phyloP scores from a whole-genome alignment of 805 yeast genomes.

The Clavispora asparagi region DNA sequence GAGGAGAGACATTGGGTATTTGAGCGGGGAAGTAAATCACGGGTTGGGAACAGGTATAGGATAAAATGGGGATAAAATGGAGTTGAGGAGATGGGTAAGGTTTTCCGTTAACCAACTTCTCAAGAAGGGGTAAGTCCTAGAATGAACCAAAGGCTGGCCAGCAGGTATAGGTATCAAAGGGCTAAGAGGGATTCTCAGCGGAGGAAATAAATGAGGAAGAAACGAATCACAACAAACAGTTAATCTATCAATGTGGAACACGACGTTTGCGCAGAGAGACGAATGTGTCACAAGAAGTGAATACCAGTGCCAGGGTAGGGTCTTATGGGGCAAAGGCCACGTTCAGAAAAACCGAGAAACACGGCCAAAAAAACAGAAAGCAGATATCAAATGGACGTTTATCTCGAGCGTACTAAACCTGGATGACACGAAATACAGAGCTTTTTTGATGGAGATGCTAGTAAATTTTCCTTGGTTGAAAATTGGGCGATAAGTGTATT shows the following conservation, averaged over 20 bases:
- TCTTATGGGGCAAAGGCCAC: background rate
- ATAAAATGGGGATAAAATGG: background rate
- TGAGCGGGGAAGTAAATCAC: too few species aligned
- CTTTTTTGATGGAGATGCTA: background rate
- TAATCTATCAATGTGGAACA: too few species aligned
- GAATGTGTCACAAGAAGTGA: background rate
- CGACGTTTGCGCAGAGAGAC: background rate
- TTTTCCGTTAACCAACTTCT: too few species aligned
- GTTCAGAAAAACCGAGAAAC: background rate
- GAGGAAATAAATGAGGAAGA: background rate
- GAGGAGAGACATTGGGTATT: conserved; percentile 27
- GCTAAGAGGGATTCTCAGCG: background rate
- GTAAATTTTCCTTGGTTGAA: background rate
- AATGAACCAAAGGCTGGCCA: background rate
- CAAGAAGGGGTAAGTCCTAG: too few species aligned
- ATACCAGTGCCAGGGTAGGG: background rate
- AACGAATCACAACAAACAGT: background rate
- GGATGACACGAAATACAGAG: background rate
- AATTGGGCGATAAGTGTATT: background rate
- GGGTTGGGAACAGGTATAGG: too few species aligned
- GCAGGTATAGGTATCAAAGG: background rate
- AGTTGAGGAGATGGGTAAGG: too few species aligned
- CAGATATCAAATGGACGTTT: background rate
- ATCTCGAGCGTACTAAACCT: background rate
- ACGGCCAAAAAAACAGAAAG: background rate